phyloP scores from a whole-genome alignment of 257 asterid species.

The Plantago major region DNA sequence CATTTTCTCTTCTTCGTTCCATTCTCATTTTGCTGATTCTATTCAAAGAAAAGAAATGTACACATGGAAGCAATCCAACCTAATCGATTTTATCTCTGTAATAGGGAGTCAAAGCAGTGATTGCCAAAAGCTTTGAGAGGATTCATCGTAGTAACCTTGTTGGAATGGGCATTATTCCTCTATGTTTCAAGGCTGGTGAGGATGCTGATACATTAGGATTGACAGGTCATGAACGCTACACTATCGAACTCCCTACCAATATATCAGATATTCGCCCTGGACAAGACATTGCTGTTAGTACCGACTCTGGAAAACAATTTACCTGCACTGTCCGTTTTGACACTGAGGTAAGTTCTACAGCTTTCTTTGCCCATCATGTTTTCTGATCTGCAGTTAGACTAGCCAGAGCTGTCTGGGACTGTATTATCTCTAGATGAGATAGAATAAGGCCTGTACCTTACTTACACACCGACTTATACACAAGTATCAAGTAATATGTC shows the following conservation, averaged over 20 bases:
- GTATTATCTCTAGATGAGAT: background rate
- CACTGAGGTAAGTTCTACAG: slow-evolving; percentile 62
- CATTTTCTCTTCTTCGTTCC: background rate
- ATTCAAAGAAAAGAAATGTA: background rate
- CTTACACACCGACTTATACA: background rate
- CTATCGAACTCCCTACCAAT: slow-evolving; percentile 76
- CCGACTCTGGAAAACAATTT: slow-evolving; percentile 76
- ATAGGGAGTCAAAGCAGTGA: slow-evolving; percentile 97
- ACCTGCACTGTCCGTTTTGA: slow-evolving; percentile 84
- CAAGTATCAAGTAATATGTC: too few relatives aligned
- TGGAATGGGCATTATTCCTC: slow-evolving; percentile 93
- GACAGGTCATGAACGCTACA: slow-evolving; percentile 89
- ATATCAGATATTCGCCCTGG: slow-evolving; percentile 83
- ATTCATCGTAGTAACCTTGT: slow-evolving; percentile 95
- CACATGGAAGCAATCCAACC: slow-evolving; percentile 1
- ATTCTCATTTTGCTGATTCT: slow-evolving; percentile 1
- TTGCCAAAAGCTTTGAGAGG: slow-evolving; percentile 90
- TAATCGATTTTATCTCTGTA: background rate
- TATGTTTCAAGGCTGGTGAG: slow-evolving; percentile 93
- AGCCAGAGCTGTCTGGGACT: background rate
- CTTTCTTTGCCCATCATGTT: background rate
- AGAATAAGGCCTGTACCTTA: background rate
- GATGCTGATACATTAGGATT: slow-evolving; percentile 86
- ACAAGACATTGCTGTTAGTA: slow-evolving; percentile 68
- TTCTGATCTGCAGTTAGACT: background rate